Base-by-base conservation (phyloP, 148 eudicot species). In the Arctostaphylos glauca region DNA sequence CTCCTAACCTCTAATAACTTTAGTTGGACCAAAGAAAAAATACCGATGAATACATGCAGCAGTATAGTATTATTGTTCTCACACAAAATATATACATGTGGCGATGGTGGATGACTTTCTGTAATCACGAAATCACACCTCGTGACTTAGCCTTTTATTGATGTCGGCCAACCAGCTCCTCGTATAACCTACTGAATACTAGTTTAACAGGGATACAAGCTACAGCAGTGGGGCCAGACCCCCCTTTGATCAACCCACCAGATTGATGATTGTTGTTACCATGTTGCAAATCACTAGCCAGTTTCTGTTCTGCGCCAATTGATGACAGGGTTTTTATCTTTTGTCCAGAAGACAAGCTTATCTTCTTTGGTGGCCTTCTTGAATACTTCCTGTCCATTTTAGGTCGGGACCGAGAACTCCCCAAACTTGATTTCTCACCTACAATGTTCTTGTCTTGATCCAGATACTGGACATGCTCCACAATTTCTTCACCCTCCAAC, bases 191-290 rank as follows among this genome's bases (percentile, higher is more conserved):
- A 90, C 98, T 91, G 84, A 93, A 96, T 15, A 93, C 98, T 72
- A 96, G 88, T 70, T 94, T 96, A 31, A 96, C 93, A 19, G 98
- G 98, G 76, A 96, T 93, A 87, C 98, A 96, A 75, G 99, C 94
- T 75, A 94, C 93, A 12, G 93, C 85, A 52, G 92, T 86, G n/a
- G 92, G 94, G 5, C 83, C 87, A 50, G 89, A 55, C 49, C 84
- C 92, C 55, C 91, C 78, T 86, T 93, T 96, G 8, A 92, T 87
- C 86, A 90, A 84, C 81, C 93, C 94, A 82, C 88, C 91, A 70
- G 74, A 84, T 76, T 67, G 84, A 88, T 81, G 78, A 67, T 80
- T 85, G 77, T 77, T 60, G 83, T 70, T 50, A 14, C 83, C 75
- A 31, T 79, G 79, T 86, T 84, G 84, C 43, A 47, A 84, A 83